phyloP scores from a whole-genome alignment of 768 basidiomycete species.

The Mrakia gelida region DNA sequence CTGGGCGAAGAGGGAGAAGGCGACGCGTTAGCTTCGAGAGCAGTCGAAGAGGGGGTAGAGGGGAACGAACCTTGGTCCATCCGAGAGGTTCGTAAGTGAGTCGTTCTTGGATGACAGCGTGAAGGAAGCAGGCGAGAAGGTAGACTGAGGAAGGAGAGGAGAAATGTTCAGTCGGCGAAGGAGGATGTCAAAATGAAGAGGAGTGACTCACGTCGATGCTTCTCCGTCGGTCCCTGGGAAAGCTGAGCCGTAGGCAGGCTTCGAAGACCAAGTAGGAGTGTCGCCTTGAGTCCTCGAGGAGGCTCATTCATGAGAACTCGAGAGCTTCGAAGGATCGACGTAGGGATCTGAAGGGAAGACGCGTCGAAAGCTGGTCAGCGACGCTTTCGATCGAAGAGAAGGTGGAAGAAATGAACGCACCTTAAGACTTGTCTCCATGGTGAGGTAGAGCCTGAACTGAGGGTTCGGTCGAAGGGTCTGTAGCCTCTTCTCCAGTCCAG shows the following conservation, averaged over 20 bases:
- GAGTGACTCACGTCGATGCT: conserved; percentile 85
- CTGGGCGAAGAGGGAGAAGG: conserved; percentile 17
- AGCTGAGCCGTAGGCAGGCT: conserved; percentile 62
- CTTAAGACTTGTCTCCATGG: conserved; percentile 75
- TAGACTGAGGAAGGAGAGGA: conserved; percentile 8
- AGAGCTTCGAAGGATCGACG: conserved; percentile 91
- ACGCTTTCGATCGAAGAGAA: neutral
- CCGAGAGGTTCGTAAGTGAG: conserved; percentile 92
- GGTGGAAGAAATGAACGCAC: neutral
- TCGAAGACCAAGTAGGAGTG: conserved; percentile 78
- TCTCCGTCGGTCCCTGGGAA: conserved; percentile 83
- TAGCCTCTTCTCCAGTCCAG: conserved; percentile 87
- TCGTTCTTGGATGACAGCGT: conserved; percentile 94
- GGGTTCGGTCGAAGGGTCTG: conserved; percentile 85
- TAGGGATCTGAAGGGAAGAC: conserved; percentile 53
- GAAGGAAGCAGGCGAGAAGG: conserved; percentile 92
- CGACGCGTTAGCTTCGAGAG: neutral
- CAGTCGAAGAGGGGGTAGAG: neutral
- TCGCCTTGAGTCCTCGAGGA: conserved; percentile 93
- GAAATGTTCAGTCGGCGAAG: neutral
- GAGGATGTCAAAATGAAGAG: neutral
- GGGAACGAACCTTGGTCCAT: conserved; percentile 65
- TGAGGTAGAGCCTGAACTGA: conserved; percentile 93
- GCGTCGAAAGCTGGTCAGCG: neutral
- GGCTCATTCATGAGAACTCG: conserved; percentile 98